Conservation (phyloP, 306 rosid species). For the Arachis stenosperma region DNA sequence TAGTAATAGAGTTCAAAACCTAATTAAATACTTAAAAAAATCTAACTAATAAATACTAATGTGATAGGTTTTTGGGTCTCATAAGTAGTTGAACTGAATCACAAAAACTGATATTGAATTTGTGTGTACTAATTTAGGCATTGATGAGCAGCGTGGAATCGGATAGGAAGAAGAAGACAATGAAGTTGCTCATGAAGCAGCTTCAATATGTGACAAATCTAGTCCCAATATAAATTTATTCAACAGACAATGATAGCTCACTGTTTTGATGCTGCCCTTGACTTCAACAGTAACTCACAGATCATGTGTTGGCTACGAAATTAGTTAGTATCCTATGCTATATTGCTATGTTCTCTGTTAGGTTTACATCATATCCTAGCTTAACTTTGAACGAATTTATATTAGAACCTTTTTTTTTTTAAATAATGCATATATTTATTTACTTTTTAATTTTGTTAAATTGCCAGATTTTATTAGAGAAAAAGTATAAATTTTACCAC, state of each 20-base stretch:
- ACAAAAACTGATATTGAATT: slow-evolving; percentile 20
- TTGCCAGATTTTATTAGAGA: too few relatives aligned
- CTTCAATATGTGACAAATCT: slow-evolving; percentile 15
- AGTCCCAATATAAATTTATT: slow-evolving; percentile 14
- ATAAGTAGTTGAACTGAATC: neutral
- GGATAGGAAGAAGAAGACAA: slow-evolving; percentile 21
- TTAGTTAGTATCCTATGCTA: neutral
- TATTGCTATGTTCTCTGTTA: slow-evolving; percentile 12
- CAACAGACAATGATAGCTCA: slow-evolving; percentile 15
- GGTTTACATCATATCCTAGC: slow-evolving; percentile 34
- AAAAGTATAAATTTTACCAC: too few relatives aligned
- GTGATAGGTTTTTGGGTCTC: too few relatives aligned
- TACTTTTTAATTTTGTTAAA: too few relatives aligned
- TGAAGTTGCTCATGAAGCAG: neutral
- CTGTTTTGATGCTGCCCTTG: slow-evolving; percentile 14
- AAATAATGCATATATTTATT: neutral
- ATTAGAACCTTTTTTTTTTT: too few relatives aligned
- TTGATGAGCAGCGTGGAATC: slow-evolving; percentile 17
- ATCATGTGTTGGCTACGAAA: slow-evolving; percentile 11
- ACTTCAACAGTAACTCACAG: slow-evolving; percentile 20
- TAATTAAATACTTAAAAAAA: too few relatives aligned
- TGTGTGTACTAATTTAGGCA: slow-evolving; percentile 30
- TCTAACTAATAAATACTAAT: too few relatives aligned
- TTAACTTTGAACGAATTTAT: slow-evolving; percentile 7
- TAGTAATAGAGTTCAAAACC: too few relatives aligned